Percentiles rank a stretch among this genome's conserved stretches.
phyloP scores from a whole-genome alignment of 2,329 filamentous ascomycete genomes.

The Epicoccum sorghinum region DNA sequence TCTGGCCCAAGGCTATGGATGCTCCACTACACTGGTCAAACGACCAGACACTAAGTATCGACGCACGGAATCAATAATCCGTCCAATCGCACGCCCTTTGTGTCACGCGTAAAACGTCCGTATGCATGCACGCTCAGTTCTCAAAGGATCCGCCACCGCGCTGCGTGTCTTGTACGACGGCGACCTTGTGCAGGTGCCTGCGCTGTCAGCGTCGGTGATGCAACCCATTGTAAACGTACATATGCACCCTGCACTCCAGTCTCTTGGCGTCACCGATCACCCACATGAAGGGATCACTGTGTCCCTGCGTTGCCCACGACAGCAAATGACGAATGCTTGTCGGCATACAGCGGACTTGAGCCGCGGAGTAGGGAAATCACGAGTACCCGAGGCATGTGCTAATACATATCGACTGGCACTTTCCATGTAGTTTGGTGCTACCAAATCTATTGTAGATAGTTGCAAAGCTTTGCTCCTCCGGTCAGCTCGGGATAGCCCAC shows the following conservation, averaged over 20 bases:
- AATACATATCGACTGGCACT: conserved; percentile 1
- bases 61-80: conserved; percentile 11
- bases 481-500: not conserved
- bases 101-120: conserved; percentile 9
- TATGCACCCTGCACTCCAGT: conserved; percentile 18
- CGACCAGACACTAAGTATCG: conserved; percentile 2
- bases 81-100: conserved; percentile 8
- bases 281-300: conserved; percentile 11
- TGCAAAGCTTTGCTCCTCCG: not conserved
- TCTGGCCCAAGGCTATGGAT: not conserved
- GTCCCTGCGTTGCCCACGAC: conserved; percentile 10
- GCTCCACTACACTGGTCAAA: not conserved
- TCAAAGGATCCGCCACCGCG: conserved; percentile 7
- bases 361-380: not conserved
- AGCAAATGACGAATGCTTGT: not conserved
- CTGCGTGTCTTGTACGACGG: conserved; percentile 8
- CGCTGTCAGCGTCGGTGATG: conserved; percentile 8
- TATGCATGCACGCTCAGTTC: conserved; percentile 5
- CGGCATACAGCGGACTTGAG: not conserved
- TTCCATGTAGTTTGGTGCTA: not conserved
- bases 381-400: conserved; percentile 6
- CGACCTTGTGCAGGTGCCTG: conserved; percentile 9
- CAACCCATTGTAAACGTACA: conserved; percentile 12
- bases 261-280: conserved; percentile 25
- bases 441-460: not conserved